These are phyloP conservation scores for Aspergillus alliaceus DNA, from an alignment of 2,329 filamentous ascomycete genomes.

Conservation along the genomic window DNA sequence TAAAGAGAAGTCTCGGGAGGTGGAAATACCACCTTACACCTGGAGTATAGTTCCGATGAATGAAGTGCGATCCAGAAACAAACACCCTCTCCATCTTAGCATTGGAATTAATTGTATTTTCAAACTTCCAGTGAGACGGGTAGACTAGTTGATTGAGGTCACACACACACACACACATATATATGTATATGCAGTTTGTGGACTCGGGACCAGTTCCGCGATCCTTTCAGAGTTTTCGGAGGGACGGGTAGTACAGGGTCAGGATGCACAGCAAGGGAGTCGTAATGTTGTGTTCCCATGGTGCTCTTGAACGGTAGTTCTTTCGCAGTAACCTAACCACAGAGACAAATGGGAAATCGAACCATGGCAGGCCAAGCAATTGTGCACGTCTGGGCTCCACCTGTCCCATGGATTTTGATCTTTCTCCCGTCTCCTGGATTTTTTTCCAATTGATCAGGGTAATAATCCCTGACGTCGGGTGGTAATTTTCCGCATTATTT, in stretches of 20 bases:
- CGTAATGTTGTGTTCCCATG: slow-evolving; percentile 14
- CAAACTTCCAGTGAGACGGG: no score
- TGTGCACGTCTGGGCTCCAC: slow-evolving; percentile 17
- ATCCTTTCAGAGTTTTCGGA: background rate
- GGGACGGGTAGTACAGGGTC: background rate
- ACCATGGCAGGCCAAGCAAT: slow-evolving; percentile 12
- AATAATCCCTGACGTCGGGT: background rate
- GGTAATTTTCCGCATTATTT: background rate
- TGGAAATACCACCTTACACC: background rate
- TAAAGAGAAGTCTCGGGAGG: background rate
- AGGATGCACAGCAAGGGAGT: background rate
- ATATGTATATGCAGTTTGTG: background rate
- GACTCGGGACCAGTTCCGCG: background rate
- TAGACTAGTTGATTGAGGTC: background rate
- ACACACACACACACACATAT: background rate
- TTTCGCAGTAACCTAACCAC: background rate
- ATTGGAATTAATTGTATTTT: no score
- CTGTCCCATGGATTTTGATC: slow-evolving; percentile 11
- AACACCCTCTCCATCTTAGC: no score
- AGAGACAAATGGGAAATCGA: slow-evolving; percentile 5
- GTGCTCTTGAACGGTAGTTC: slow-evolving; percentile 19
- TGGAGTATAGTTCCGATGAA: background rate
- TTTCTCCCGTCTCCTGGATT: slow-evolving; percentile 10
- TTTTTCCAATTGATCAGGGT: slow-evolving; percentile 1
- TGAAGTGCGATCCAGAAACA: background rate